Evolutionary conservation across 306 rosid species (phyloP).

Genomic region (Sophora flavescens): DNA sequence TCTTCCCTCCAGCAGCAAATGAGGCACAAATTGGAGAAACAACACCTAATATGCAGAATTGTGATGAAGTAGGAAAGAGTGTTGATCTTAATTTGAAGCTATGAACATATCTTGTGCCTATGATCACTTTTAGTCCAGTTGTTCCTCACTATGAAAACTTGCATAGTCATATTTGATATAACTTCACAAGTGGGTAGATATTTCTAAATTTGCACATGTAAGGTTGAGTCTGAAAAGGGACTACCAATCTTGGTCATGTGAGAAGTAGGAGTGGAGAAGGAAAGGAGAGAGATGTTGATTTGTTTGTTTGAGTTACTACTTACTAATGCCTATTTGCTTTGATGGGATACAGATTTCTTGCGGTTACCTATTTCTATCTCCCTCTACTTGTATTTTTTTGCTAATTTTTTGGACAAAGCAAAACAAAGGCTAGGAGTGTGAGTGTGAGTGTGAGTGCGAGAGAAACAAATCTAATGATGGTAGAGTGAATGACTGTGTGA

Average conservation of each 20-base stretch:
- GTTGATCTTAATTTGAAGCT: constrained; percentile 84
- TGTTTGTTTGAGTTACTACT: constrained; percentile 29
- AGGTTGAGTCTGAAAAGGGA: constrained; percentile 50
- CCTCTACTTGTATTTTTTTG: no score
- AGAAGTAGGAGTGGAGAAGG: constrained; percentile 35
- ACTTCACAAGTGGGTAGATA: constrained; percentile 43
- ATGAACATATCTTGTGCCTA: constrained; percentile 39
- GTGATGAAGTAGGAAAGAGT: constrained; percentile 53
- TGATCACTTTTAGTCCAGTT: constrained; percentile 44
- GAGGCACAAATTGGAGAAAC: constrained; percentile 51
- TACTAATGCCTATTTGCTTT: constrained; percentile 12
- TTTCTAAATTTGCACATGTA: constrained; percentile 55
- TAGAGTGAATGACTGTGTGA: no score
- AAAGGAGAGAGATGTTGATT: constrained; percentile 35
- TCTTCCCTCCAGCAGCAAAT: constrained; percentile 61
- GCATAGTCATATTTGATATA: constrained; percentile 23
- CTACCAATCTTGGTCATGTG: constrained; percentile 58
- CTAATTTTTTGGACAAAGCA: no score
- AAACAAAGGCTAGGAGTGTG: no score
- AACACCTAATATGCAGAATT: constrained; percentile 47
- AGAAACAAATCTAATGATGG: no score
- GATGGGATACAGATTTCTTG: neutral
- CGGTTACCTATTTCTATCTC: no score
- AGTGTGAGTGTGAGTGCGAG: no score
- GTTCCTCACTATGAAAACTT: constrained; percentile 47